A percentile compares a stretch with the other conserved stretches of the same genome.
Evolutionary conservation across 345 rosid species (phyloP).

Genomic region (Salix suchowensis): DNA sequence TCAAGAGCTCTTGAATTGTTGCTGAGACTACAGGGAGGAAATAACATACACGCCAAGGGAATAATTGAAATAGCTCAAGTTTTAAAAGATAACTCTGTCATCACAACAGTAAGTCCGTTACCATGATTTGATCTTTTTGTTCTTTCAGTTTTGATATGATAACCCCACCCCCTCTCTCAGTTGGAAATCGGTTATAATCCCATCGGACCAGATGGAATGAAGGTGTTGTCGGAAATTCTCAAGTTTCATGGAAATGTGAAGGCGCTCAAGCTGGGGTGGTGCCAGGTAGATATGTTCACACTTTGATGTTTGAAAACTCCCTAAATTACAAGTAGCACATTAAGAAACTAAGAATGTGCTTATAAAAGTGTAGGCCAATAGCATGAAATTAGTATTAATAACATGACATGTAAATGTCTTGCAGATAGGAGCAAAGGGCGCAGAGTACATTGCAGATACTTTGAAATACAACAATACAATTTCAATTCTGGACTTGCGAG

Average conservation of each 20-base stretch:
- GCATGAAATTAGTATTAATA: background rate
- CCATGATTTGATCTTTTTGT: slow-evolving; percentile 11
- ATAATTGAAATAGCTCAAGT: slow-evolving; percentile 67
- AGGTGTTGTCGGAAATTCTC: slow-evolving; percentile 78
- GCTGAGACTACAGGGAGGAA: slow-evolving; percentile 65
- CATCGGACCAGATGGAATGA: slow-evolving; percentile 78
- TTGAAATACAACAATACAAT: slow-evolving; percentile 81
- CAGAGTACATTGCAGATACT: slow-evolving; percentile 77
- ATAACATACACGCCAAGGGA: slow-evolving; percentile 78
- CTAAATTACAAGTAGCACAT: no score
- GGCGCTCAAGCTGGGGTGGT: slow-evolving; percentile 95
- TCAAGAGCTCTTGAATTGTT: slow-evolving; percentile 6
- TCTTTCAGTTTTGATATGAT: background rate
- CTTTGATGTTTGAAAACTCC: no score
- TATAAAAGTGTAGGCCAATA: background rate
- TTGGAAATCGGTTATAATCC: slow-evolving; percentile 94
- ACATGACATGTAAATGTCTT: slow-evolving; percentile 16
- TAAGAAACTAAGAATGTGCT: background rate
- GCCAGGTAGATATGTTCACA: slow-evolving; percentile 54
- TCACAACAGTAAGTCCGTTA: slow-evolving; percentile 57
- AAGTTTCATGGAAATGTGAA: slow-evolving; percentile 86
- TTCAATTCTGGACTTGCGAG: slow-evolving; percentile 79
- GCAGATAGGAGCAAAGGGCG: slow-evolving; percentile 90
- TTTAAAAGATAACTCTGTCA: slow-evolving; percentile 62
- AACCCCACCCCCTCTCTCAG: slow-evolving; percentile 31